A percentile compares a stretch with the other conserved stretches of the same genome.
Evolutionary conservation across 441 rosid genomes (phyloP).

Genomic region (Populus hybrid): DNA sequence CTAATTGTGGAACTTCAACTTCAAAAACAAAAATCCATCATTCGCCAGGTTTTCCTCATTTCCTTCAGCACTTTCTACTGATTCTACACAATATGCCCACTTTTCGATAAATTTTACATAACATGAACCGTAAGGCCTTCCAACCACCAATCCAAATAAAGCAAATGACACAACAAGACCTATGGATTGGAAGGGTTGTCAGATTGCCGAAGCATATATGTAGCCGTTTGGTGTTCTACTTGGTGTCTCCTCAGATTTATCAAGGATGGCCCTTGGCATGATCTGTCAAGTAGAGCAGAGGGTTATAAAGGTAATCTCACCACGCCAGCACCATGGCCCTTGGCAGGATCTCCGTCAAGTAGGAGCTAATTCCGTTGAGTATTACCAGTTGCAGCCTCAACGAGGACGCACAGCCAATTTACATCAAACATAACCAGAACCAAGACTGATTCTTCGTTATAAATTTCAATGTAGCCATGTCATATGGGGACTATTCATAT

Average conservation of each 20-base stretch:
- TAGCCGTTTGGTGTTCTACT: slow-evolving; percentile 53
- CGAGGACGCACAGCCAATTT: slow-evolving; percentile 29
- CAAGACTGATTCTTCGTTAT: neutral
- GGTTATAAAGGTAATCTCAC: slow-evolving; percentile 60
- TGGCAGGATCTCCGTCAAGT: too few relatives aligned
- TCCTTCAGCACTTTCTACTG: slow-evolving; percentile 65
- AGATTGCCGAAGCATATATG: slow-evolving; percentile 38
- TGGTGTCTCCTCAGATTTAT: slow-evolving; percentile 52
- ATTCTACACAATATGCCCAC: slow-evolving; percentile 67
- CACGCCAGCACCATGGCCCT: slow-evolving; percentile 25
- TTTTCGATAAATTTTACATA: neutral
- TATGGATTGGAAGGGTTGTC: slow-evolving; percentile 64
- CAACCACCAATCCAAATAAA: too few relatives aligned
- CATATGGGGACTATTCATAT: too few relatives aligned
- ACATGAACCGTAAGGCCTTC: too few relatives aligned
- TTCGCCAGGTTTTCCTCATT: slow-evolving; percentile 63
- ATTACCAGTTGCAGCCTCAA: slow-evolving; percentile 69
- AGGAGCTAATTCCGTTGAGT: slow-evolving; percentile 15
- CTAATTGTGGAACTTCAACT: neutral
- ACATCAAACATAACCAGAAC: slow-evolving; percentile 8
- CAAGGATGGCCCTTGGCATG: slow-evolving; percentile 32
- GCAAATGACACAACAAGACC: slow-evolving; percentile 23
- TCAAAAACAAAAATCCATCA: neutral
- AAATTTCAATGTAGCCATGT: too few relatives aligned
- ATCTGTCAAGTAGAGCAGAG: slow-evolving; percentile 54